Conservation (phyloP, 2,329 filamentous ascomycete genomes). For the Alternaria sp. region DNA sequence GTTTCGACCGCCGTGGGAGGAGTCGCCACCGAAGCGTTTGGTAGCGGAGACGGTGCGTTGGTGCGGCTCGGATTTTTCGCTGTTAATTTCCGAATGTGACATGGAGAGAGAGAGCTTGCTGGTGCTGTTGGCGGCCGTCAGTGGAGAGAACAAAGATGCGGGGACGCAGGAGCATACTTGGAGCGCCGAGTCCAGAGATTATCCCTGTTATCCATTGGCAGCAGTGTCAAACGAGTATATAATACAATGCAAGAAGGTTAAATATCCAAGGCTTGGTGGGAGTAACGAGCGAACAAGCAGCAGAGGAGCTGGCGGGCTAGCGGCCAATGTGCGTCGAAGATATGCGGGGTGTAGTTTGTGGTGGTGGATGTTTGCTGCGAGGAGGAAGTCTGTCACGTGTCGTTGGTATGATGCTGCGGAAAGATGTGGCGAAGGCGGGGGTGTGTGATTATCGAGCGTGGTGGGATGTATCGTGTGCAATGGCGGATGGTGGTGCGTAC, state of each 20-base stretch:
- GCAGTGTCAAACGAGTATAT: slow-evolving; percentile 13
- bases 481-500: slow-evolving; percentile 25
- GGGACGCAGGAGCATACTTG: slow-evolving; percentile 65
- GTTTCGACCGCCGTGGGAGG: slow-evolving; percentile 77
- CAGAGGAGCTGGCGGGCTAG: slow-evolving; percentile 30
- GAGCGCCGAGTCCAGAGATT: slow-evolving; percentile 79
- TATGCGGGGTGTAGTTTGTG: slow-evolving; percentile 11
- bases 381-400: slow-evolving; percentile 2
- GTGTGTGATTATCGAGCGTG: slow-evolving; percentile 13
- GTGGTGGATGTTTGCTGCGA: slow-evolving; percentile 10
- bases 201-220: slow-evolving; percentile 51
- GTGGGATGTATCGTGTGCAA: slow-evolving; percentile 25
- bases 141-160: slow-evolving; percentile 22
- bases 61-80: slow-evolving; percentile 60
- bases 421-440: slow-evolving; percentile 3
- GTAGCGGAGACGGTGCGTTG: slow-evolving; percentile 69
- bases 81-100: slow-evolving; percentile 61
- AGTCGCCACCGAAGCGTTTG: slow-evolving; percentile 78
- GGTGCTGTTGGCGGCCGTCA: slow-evolving; percentile 61
- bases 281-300: slow-evolving; percentile 47
- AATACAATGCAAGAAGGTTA: slow-evolving; percentile 8
- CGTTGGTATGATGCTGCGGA: slow-evolving; percentile 7
- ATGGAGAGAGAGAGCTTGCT: slow-evolving; percentile 92
- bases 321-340: slow-evolving; percentile 19
- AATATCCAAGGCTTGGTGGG: slow-evolving; percentile 40